Evolutionary conservation across 2,329 filamentous ascomycete species (phyloP), one percentile per base, ranked within the genome.

Genomic region (Juglanconis sp.): DNA sequence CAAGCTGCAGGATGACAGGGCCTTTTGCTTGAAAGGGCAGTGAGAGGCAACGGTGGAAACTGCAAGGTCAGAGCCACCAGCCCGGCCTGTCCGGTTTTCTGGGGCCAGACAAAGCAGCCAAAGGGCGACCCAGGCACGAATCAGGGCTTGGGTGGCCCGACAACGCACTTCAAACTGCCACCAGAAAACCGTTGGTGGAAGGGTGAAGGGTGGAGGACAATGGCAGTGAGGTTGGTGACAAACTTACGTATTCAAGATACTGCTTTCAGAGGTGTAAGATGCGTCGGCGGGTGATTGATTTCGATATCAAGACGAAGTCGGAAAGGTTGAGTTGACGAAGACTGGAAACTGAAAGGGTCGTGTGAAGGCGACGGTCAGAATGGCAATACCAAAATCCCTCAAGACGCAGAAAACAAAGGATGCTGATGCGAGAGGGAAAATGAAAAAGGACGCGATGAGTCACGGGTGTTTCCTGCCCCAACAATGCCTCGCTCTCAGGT

Each of bases 391-490:
- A 40, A 31, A 57, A 57, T 57, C 35, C 42, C 53, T 56, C 53
- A 59, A 52, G 40, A 49, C 48, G 57, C 42, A 57, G 53, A 48
- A 60, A 46, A 11, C 35, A 44, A 53, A 31, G 13, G 50, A 15
- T 30, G 7, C 17, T 52, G 32, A 15, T 46, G 15, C 38, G 52
- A 17, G 34, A 30, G 49, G 50, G 48, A 48, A 32, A 38, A 53
- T 47, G 47, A 31, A 38, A 51, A 40, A 54, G 53, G 15, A 44
- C 55, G 11, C 24, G n/a, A 17, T 30, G 9, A 35, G 48, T 31
- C 13, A 42, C 24, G 11, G 57, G 35, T 61, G 47, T 58, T 53
- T 61, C 51, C 52, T 63, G 42, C 47, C 56, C 36, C 61, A 52
- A 53, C 44, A 50, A 49, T 57, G 48, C 54, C 46, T 51, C 54